A percentile compares a stretch with the other conserved stretches of the same genome.
Evolutionary conservation across 176 grass and related monocot species (phyloP).

Genomic region (Ananas comosus): DNA sequence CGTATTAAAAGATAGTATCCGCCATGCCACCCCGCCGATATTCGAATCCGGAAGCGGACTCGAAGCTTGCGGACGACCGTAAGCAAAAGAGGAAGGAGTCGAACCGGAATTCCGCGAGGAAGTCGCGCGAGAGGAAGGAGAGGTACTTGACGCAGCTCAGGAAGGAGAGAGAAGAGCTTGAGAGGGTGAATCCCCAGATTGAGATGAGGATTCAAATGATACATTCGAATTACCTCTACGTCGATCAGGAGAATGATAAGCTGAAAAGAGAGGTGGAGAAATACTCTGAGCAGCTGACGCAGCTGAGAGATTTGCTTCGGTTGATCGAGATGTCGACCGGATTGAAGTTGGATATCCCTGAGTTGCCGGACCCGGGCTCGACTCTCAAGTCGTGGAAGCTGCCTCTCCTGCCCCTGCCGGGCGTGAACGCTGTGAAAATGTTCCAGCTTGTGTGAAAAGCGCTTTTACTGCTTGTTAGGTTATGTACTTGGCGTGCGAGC

Average conservation of each 20-base stretch:
- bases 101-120: constrained; percentile 62
- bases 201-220: constrained; percentile 24
- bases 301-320: constrained; percentile 37
- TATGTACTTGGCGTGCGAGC: too few relatives aligned
- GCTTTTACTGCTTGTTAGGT: not conserved
- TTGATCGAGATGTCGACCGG: constrained; percentile 46
- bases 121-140: constrained; percentile 57
- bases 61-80: constrained; percentile 28
- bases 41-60: constrained; percentile 38
- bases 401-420: constrained; percentile 31
- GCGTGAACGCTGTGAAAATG: constrained; percentile 2
- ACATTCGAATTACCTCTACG: constrained; percentile 22
- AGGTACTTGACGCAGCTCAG: constrained; percentile 53
- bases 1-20: constrained; percentile 20
- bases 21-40: constrained; percentile 27
- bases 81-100: constrained; percentile 84
- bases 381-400: constrained; percentile 60
- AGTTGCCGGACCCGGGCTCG: constrained; percentile 49
- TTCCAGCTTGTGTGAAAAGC: constrained; percentile 27
- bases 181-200: constrained; percentile 33
- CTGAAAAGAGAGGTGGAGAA: constrained; percentile 43
- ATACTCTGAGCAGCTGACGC: constrained; percentile 33
- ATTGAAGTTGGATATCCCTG: constrained; percentile 48
- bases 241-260: constrained; percentile 51
- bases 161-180: constrained; percentile 33